These are phyloP conservation scores for Pestalotiopsis sp. DNA, from an alignment of 2,329 filamentous ascomycete species.

Conservation along the genomic window DNA sequence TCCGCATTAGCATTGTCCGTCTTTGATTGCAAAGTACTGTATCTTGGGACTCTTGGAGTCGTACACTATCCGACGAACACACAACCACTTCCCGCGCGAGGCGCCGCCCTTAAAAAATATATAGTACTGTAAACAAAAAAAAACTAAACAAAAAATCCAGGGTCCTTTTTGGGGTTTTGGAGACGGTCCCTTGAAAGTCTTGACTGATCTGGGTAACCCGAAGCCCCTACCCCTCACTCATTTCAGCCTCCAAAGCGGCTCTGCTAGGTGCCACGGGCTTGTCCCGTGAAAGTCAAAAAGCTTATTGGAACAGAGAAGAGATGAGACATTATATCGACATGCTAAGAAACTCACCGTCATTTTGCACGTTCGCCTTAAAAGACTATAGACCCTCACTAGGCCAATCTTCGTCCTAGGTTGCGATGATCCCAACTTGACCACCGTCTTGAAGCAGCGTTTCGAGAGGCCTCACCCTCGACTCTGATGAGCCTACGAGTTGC, in stretches of 20 bases:
- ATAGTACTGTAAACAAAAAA: background rate
- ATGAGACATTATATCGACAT: background rate
- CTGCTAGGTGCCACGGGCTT: background rate
- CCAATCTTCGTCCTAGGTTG: background rate
- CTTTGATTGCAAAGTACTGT: background rate
- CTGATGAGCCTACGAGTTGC: no score
- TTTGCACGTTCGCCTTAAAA: background rate
- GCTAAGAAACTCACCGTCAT: background rate
- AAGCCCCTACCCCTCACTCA: background rate
- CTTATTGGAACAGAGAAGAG: background rate
- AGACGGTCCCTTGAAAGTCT: background rate
- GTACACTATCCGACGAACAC: background rate
- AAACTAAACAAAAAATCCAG: background rate
- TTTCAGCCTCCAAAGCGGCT: background rate
- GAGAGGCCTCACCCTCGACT: background rate
- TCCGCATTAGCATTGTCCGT: background rate
- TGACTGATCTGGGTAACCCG: no score
- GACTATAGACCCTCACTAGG: background rate
- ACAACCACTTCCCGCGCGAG: background rate
- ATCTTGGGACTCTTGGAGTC: background rate
- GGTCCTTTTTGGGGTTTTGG: background rate
- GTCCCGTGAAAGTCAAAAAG: background rate
- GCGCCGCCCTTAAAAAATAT: background rate
- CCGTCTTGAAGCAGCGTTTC: background rate
- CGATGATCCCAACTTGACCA: background rate